A percentile compares a stretch with the other conserved stretches of the same genome.
Evolutionary conservation across 2,329 filamentous ascomycete species (phyloP).

Genomic region (Mycocentrospora acerina): DNA sequence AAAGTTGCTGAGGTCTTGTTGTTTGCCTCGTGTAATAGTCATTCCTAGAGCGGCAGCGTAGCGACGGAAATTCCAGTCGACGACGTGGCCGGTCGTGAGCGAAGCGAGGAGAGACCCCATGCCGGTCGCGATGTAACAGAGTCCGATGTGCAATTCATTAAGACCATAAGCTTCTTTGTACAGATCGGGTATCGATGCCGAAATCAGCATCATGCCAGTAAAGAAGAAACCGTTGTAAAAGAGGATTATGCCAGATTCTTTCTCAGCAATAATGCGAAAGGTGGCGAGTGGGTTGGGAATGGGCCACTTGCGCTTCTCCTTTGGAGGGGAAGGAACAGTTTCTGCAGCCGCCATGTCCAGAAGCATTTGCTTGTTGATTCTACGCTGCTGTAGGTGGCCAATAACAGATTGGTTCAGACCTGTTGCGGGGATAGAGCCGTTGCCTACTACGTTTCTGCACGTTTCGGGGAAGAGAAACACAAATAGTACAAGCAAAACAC

Average conservation of each 20-base stretch:
- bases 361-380: slow-evolving; percentile 8
- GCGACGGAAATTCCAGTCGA: slow-evolving; percentile 74
- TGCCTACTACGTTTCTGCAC: slow-evolving; percentile 47
- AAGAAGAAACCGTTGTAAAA: slow-evolving; percentile 38
- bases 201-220: slow-evolving; percentile 34
- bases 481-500: slow-evolving; percentile 37
- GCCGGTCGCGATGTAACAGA: slow-evolving; percentile 35
- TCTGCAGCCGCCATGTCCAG: background rate
- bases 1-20: slow-evolving; percentile 54
- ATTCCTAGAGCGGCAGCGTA: slow-evolving; percentile 64
- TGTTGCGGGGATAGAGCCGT: slow-evolving; percentile 37
- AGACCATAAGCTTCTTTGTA: slow-evolving; percentile 31
- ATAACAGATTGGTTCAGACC: slow-evolving; percentile 35
- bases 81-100: slow-evolving; percentile 41
- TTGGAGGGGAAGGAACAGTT: background rate
- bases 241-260: slow-evolving; percentile 34
- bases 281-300: slow-evolving; percentile 32
- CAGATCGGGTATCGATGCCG: slow-evolving; percentile 27
- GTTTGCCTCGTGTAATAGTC: slow-evolving; percentile 60
- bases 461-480: slow-evolving; percentile 47
- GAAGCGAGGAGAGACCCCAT: slow-evolving; percentile 29
- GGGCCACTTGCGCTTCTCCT: slow-evolving; percentile 18
- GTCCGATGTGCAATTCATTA: slow-evolving; percentile 30
- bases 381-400: slow-evolving; percentile 31
- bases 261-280: slow-evolving; percentile 30